Conservation (phyloP, 225 moss, liverwort and hornwort species). For the Sphagnum tenellum region DNA sequence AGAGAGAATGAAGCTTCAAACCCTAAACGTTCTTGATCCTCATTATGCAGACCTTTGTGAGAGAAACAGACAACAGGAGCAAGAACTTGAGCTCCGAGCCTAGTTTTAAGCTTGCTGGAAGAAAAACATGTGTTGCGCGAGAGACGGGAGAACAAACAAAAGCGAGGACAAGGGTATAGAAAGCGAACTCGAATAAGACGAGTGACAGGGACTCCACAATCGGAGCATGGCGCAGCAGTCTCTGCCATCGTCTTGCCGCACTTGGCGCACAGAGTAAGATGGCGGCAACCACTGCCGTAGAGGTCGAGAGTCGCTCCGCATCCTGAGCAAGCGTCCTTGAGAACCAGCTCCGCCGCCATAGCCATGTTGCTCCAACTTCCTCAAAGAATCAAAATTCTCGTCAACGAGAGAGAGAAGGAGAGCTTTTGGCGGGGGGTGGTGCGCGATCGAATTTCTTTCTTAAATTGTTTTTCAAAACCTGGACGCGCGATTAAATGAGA, state of each 20-base stretch:
- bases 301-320: constrained; percentile 65
- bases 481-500: too few relatives aligned
- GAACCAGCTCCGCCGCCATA: constrained; percentile 64
- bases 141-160: too few relatives aligned
- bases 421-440: too few relatives aligned
- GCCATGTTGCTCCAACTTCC: too few relatives aligned
- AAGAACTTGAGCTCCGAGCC: neutral
- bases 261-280: constrained; percentile 74
- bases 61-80: neutral
- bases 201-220: constrained; percentile 71
- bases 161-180: too few relatives aligned
- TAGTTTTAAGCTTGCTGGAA: too few relatives aligned
- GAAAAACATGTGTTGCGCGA: too few relatives aligned
- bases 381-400: too few relatives aligned
- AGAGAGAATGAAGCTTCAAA: too few relatives aligned
- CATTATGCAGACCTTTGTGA: neutral
- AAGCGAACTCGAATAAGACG: constrained; percentile 64
- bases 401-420: too few relatives aligned
- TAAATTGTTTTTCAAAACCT: too few relatives aligned
- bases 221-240: constrained; percentile 62
- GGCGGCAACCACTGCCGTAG: constrained; percentile 80
- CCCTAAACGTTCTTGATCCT: neutral
- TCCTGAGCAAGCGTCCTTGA: constrained; percentile 75
- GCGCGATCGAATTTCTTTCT: too few relatives aligned
- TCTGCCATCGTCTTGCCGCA: constrained; percentile 92